Conservation (phyloP, 2,329 filamentous ascomycete genomes). For the Penicillium capsulatum region DNA sequence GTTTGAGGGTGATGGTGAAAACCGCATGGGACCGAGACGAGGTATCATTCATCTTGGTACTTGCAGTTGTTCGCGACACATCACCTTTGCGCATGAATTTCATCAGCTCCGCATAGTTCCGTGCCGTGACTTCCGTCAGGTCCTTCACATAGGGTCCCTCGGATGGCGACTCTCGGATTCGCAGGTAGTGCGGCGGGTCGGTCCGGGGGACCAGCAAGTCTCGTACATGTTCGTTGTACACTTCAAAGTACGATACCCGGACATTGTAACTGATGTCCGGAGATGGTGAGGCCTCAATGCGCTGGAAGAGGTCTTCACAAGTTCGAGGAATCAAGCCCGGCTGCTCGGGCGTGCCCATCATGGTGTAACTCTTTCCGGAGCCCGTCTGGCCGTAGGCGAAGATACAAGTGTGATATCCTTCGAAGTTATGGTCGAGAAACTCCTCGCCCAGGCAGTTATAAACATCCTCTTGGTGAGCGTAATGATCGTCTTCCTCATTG, state of each 20-base stretch:
- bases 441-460: slow-evolving; percentile 94
- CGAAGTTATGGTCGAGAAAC: slow-evolving; percentile 98
- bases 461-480: slow-evolving; percentile 86
- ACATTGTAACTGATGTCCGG: slow-evolving; percentile 96
- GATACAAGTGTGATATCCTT: slow-evolving; percentile 98
- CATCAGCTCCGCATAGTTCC: slow-evolving; percentile 80
- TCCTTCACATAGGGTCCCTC: slow-evolving; percentile 98
- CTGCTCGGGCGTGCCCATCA: slow-evolving; percentile 83
- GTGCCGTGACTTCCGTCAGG: slow-evolving; percentile 86
- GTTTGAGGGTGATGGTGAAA: slow-evolving; percentile 96
- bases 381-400: slow-evolving; percentile 98
- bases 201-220: slow-evolving; percentile 80
- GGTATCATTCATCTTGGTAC: slow-evolving; percentile 99
- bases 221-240: slow-evolving; percentile 98
- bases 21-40: slow-evolving; percentile 94
- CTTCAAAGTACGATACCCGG: slow-evolving; percentile 96
- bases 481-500: slow-evolving; percentile 71
- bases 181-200: slow-evolving; percentile 83
- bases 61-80: slow-evolving; percentile 78
- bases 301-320: slow-evolving; percentile 91
- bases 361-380: slow-evolving; percentile 96
- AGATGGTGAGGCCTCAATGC: slow-evolving; percentile 78
- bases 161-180: slow-evolving; percentile 90
- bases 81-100: slow-evolving; percentile 89
- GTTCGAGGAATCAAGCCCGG: slow-evolving; percentile 91